phyloP scores from a whole-genome alignment of 2,329 filamentous ascomycete genomes.

The Ophiocordyceps sinensis region DNA sequence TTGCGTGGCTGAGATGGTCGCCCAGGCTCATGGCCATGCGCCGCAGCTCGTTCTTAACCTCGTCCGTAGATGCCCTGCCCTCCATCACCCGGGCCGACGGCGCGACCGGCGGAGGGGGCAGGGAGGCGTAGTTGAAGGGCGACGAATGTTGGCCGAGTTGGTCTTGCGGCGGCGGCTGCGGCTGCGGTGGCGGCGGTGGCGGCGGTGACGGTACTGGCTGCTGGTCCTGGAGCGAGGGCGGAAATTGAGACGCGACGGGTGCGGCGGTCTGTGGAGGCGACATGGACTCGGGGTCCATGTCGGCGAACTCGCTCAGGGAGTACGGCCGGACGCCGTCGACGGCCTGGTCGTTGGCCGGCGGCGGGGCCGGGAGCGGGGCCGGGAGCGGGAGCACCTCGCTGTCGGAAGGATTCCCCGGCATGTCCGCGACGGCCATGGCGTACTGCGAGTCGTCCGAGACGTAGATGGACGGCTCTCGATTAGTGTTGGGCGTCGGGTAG shows the following conservation, averaged over 20 bases:
- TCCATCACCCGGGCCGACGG: conserved; percentile 40
- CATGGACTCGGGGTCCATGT: conserved; percentile 23
- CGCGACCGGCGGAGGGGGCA: conserved; percentile 26
- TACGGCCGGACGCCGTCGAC: conserved; percentile 15
- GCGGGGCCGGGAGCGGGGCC: neutral
- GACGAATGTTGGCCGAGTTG: conserved; percentile 6
- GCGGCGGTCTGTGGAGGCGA: conserved; percentile 16
- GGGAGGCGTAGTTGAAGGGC: conserved; percentile 7
- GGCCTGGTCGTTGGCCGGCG: conserved; percentile 4
- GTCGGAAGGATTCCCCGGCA: conserved; percentile 6
- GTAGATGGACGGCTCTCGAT: conserved; percentile 44
- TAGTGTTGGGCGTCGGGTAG: conserved; percentile 26
- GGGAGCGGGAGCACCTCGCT: conserved; percentile 2
- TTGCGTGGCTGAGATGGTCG: conserved; percentile 32
- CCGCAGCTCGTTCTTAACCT: conserved; percentile 36
- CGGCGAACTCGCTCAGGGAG: conserved; percentile 24
- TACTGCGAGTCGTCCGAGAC: conserved; percentile 44
- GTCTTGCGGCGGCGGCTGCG: conserved; percentile 6
- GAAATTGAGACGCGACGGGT: conserved; percentile 4
- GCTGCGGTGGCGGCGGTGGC: conserved; percentile 2
- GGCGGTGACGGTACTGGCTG: neutral
- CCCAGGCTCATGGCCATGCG: conserved; percentile 33
- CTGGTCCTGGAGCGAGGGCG: conserved; percentile 7
- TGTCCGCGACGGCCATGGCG: conserved; percentile 20
- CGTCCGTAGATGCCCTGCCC: conserved; percentile 33